Base-by-base conservation (phyloP, 75 land plant genomes). In the Isoetes taiwanensis region DNA sequence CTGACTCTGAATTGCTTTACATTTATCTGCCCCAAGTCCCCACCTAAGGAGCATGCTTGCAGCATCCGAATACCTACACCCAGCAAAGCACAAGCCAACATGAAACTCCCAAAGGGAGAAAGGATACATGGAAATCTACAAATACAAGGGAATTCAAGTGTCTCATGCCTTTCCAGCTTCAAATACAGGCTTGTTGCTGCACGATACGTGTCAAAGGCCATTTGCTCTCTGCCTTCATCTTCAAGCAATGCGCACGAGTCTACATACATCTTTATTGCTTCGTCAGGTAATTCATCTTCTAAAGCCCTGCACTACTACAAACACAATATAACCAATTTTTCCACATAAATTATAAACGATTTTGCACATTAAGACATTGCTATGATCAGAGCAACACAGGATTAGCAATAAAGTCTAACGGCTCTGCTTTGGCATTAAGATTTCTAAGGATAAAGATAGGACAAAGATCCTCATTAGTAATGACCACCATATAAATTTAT, bases 171-270 rank as follows among this genome's bases (percentile, higher is more conserved):
- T 43, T 91, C 74, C 46, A 74, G 76, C 67, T 93, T 93, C 26
- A 93, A 54, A 69, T 84, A 93, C 14, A 88, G 43, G 58, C 69
- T 79, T 53, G 78, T 71, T 12, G 71, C 85, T 73, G 78, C 82
- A 65, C 90, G 90, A 55, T 88, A 93, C 6, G 80, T 65, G 61
- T 93, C 98, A 77, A 93, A 93, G n/a, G 98, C 96, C 98, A 93
- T 93, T 35, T 87, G 85, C 40, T 87, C 90, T 58, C 82, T 81
- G 32, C 80, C 85, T 63, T 93, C 98, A n/a, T 88, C 96, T 73
- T 93, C 98, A 41, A 87, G 81, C 61, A 84, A 63, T 5, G 34
- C 34, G 72, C 84, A 80, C 14, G 98, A 78, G 59, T 93, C 96
- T 32, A 77, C 68, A 62, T 84, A 93, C 61, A 93, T 35, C 54